Base-by-base conservation (phyloP, 164 flowering plant species). In the Hamamelis virginiana region DNA sequence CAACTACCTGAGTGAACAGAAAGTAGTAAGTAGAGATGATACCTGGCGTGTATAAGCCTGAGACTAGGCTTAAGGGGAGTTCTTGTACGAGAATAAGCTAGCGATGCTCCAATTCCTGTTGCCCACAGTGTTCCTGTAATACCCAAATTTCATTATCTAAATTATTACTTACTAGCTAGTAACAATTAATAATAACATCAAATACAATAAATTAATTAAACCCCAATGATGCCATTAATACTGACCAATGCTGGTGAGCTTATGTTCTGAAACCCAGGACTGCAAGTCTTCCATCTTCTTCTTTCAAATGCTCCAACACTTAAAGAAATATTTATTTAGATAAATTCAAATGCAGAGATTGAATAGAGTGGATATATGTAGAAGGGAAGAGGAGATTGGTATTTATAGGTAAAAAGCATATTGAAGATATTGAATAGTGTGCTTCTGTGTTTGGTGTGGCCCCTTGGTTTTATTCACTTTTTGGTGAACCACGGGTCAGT, bases 41-140 rank as follows among this genome's bases (percentile, higher is more conserved):
- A 90, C 97, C 97, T 87, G 33, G 97, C 97, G 77, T 92, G 97
- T 21, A 92, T 92, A 19, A 92, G 92, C 78, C 89, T 83, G 15
- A 92, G 84, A 60, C 96, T 90, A 16, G 94, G 84, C 77, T 90
- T 92, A 23, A 86, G 74, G 1, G 89, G 78, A 9, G 92, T 62
- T 72, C 68, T 82, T 9, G 81, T 50, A 0, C 76, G 62, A 0
- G 87, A 69, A 57, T 86, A 85, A 43, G 83, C 84, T 13, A 88
- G 72, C 27, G 97, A 90, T 66, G 82, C 88, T 10, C 89, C 96
- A 33, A 89, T 51, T 33, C 86, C 92, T 1, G 96, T 73, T 19
- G 92, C 97, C 97, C 97, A 92, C 0, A 89, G 8, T 8, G 84
- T 70, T 44, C 94, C 97, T 91, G 80, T 28, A 1, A 18, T 8